Evolutionary conservation across 257 asterid species (phyloP).

Genomic region (Jaltomata sinuosa): DNA sequence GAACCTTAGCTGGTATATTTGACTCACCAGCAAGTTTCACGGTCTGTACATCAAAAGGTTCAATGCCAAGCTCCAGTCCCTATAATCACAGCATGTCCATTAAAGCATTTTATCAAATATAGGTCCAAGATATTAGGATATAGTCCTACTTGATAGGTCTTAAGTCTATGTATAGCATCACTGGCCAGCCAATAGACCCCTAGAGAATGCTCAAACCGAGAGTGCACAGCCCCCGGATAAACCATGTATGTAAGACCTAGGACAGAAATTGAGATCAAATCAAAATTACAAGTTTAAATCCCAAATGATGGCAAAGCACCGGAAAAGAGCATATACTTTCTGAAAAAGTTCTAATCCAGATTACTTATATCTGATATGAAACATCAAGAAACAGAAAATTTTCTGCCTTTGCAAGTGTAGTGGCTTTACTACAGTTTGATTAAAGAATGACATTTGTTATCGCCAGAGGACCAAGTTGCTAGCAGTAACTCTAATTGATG

Average conservation of each 20-base stretch:
- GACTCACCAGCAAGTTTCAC: conserved; percentile 73
- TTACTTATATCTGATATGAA: not conserved
- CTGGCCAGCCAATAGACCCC: conserved; percentile 89
- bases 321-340: not conserved
- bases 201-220: conserved; percentile 92
- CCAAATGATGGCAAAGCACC: not conserved
- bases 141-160: conserved; percentile 57
- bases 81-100: conserved; percentile 25
- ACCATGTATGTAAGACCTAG: conserved; percentile 71
- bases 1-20: not conserved
- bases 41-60: conserved; percentile 49
- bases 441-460: too few relatives aligned
- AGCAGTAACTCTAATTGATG: not conserved
- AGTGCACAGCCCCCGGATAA: conserved; percentile 94
- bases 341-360: not conserved
- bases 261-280: conserved; percentile 3
- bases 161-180: conserved; percentile 62
- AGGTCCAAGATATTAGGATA: conserved; percentile 6
- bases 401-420: not conserved
- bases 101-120: conserved; percentile 6
- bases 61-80: conserved; percentile 86
- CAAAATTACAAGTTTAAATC: conserved; percentile 3
- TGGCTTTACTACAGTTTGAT: not conserved
- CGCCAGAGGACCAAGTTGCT: not conserved
- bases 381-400: not conserved